Base-by-base conservation (phyloP, 495 filamentous ascomycete genomes). In the Penicillium simplicissimum region DNA sequence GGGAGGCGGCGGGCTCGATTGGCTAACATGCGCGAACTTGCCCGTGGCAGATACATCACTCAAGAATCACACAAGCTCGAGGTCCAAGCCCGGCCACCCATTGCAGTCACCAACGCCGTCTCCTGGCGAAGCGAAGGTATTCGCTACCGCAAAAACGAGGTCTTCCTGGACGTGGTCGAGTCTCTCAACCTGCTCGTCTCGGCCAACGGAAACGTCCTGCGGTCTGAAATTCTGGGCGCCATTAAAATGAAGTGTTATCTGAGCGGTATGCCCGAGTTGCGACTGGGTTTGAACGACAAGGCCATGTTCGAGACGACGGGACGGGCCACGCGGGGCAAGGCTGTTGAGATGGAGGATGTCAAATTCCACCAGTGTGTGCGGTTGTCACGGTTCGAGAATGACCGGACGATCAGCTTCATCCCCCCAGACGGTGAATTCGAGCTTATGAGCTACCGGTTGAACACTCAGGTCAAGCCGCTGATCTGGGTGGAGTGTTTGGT, bases 201-300 rank as follows among this genome's bases (percentile, higher is more conserved):
- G 49, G 86, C 93, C 49, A 96, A 90, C 65, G 96, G 96, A 71
- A 98, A 96, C 72, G 96, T 99, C 17, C 81, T 99, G 57, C 89
- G 96, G 33, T 97, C 93, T 7, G 96, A 99, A 79, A 99, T 99
- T 64, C 81, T 99, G 14, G 96, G 96, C 42, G 94, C 95, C 19
- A 86, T 99, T 71, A 99, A 99, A 76, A 95, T 99, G 96, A 99
- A 99, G 78, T 99, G 96, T 78, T 99, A 98, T 74, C 84, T 99
- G 34, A 96, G 91, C 55, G 96, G 96, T 34, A 99, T 99, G 96
- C 96, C 96, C 8, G 96, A 99, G 74, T 78, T 99, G 66, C 90
- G 96, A 52, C 74, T 99, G 43, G 96, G 96, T 0, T 74, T 99
- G 66, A 99, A 99, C 81, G 96, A 99, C 77, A 99, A 99, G 74